A percentile compares a stretch with the other conserved stretches of the same genome.
Evolutionary conservation across 1,284 basidiomycete species (phyloP).

Genomic region (Retiboletus flavoniger): DNA sequence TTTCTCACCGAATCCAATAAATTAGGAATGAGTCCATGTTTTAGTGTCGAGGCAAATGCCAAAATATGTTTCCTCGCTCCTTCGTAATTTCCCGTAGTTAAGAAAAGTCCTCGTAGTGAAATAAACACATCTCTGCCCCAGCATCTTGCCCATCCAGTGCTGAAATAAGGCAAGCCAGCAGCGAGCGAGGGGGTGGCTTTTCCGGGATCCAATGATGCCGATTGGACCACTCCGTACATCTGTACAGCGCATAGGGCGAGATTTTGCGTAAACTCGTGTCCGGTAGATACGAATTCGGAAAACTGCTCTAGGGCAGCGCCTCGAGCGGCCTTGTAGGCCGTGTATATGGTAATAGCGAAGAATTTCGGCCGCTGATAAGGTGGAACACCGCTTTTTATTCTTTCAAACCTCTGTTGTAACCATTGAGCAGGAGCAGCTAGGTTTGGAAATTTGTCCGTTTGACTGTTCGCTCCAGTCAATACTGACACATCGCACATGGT

Average conservation of each 20-base stretch:
- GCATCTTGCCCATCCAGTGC: conserved; percentile 87
- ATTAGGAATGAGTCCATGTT: conserved; percentile 92
- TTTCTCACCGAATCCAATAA: conserved; percentile 83
- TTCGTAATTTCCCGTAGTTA: conserved; percentile 87
- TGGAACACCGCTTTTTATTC: conserved; percentile 71
- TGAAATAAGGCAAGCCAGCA: conserved; percentile 93
- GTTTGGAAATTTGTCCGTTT: conserved; percentile 64
- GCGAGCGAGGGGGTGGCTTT: conserved; percentile 79
- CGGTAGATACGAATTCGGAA: conserved; percentile 80
- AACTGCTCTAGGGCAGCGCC: conserved; percentile 79
- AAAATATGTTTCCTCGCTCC: conserved; percentile 86
- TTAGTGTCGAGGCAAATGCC: conserved; percentile 82
- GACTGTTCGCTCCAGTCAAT: conserved; percentile 44
- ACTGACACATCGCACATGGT: background rate
- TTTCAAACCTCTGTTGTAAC: conserved; percentile 82
- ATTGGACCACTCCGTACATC: conserved; percentile 88
- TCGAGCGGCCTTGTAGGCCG: conserved; percentile 88
- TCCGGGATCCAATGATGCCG: conserved; percentile 78
- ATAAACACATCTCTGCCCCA: conserved; percentile 99
- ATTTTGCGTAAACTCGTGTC: conserved; percentile 87
- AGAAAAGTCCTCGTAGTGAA: conserved; percentile 86
- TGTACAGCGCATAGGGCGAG: conserved; percentile 86
- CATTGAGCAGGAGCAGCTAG: conserved; percentile 73
- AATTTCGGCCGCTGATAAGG: conserved; percentile 91
- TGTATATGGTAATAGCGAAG: conserved; percentile 86